Base-by-base conservation (phyloP, 2,329 filamentous ascomycete genomes). In the Aspergillus aculeatinus region DNA sequence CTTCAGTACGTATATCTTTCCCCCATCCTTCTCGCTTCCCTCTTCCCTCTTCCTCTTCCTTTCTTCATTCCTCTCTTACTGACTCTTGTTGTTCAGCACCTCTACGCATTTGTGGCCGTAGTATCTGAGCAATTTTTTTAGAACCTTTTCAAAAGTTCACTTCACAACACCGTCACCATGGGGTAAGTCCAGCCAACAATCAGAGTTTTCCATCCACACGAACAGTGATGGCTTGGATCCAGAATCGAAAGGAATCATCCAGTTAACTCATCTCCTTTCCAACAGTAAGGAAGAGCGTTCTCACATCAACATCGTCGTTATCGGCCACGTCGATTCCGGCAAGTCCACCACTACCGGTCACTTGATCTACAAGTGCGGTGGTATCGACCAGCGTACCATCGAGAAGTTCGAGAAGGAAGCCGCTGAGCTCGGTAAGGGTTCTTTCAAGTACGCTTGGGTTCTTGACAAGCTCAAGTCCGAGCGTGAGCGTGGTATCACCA, bases 321-420 rank as follows among this genome's bases (percentile, higher is more conserved):
- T 96, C 87, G 92, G 93, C 87, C 94, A 96, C 89, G 93, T 96
- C 91, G 92, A 96, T 85, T 96, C 92, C 82, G 94, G 93, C 85
- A 97, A 97, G 89, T 96, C 93, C 74, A 97, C 93, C 82, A 97
- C 93, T 82, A 91, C 89, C 74, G 87, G 89, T 82, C 89, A 94
- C 87, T 89, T 99, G 89, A 98, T 99, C 91, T 98, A 98, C 92
- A 94, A 99, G 90, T 98, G 95, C 87, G 95, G 95, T 90, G 95
- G 95, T 92, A 99, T 98, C 80, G 95, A 99, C 91, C 92, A 94
- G 88, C 94, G 95, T 92, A 98, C 94, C 83, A 99, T 99, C 81
- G 95, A 99, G 90, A 99, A 99, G 91, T 99, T 99, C 89, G 95
- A 99, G 93, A 99, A 99, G 92, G 94, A 97, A 93, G 95, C 95